Evolutionary conservation across 2,329 filamentous ascomycete species (phyloP).

Genomic region (Fusarium kyushuense): DNA sequence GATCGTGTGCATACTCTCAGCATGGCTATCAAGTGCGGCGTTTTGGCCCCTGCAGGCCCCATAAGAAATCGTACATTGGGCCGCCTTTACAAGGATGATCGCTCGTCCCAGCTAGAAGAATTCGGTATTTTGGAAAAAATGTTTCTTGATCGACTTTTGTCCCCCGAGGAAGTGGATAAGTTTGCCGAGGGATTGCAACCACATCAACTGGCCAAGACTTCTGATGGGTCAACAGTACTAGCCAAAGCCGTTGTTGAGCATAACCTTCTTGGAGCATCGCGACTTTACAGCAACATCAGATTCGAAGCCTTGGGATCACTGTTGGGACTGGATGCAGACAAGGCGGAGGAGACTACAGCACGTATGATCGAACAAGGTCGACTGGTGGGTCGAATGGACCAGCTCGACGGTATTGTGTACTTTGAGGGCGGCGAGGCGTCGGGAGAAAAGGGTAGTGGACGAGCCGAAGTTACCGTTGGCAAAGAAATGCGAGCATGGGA

Average conservation of each 20-base stretch:
- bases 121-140: conserved; percentile 96
- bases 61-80: conserved; percentile 82
- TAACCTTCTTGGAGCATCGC: conserved; percentile 88
- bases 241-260: conserved; percentile 96
- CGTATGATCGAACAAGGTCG: conserved; percentile 96
- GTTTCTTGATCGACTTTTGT: conserved; percentile 89
- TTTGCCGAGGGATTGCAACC: conserved; percentile 85
- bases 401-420: conserved; percentile 88
- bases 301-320: conserved; percentile 81
- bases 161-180: conserved; percentile 82
- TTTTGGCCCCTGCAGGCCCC: conserved; percentile 91
- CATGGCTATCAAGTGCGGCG: conserved; percentile 90
- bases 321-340: conserved; percentile 81
- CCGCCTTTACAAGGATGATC: conserved; percentile 93
- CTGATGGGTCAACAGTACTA: conserved; percentile 92
- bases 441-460: conserved; percentile 75
- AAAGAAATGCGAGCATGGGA: conserved; percentile 89
- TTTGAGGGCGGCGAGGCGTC: conserved; percentile 82
- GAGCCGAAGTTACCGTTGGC: conserved; percentile 71
- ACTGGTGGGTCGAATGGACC: conserved; percentile 89
- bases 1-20: conserved; percentile 87
- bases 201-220: conserved; percentile 90
- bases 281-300: conserved; percentile 81
- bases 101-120: conserved; percentile 79
- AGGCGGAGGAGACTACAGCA: conserved; percentile 91